Evolutionary conservation across 2,329 filamentous ascomycete species (phyloP).

Genomic region (Cadophora sp.): DNA sequence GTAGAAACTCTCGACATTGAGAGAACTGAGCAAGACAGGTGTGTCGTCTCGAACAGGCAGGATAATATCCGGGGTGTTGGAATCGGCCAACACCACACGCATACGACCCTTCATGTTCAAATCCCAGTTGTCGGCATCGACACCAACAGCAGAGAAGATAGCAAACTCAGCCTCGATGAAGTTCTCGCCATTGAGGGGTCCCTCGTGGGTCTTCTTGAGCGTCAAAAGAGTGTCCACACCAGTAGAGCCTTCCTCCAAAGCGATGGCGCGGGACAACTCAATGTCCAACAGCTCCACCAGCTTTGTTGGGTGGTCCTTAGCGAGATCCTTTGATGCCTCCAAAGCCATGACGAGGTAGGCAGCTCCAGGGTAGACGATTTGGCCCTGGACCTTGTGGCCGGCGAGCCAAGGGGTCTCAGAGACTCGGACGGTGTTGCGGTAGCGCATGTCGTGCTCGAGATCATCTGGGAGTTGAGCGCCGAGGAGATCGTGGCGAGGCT

Average conservation of each 20-base stretch:
- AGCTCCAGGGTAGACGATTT: slow-evolving; percentile 52
- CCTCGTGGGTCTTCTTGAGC: slow-evolving; percentile 25
- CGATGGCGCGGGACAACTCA: slow-evolving; percentile 29
- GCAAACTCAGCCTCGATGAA: slow-evolving; percentile 20
- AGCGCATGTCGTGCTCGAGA: slow-evolving; percentile 24
- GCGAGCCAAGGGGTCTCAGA: slow-evolving; percentile 49
- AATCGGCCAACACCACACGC: slow-evolving; percentile 22
- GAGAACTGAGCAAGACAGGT: slow-evolving; percentile 19
- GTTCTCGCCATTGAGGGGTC: slow-evolving; percentile 22
- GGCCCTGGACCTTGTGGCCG: slow-evolving; percentile 50
- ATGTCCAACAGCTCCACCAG: slow-evolving; percentile 41
- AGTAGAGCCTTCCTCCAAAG: slow-evolving; percentile 30
- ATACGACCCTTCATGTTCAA: slow-evolving; percentile 25
- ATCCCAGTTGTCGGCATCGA: slow-evolving; percentile 24
- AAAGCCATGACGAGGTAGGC: slow-evolving; percentile 56
- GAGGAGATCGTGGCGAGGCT: slow-evolving; percentile 30
- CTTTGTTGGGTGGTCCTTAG: slow-evolving; percentile 17
- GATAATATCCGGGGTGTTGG: slow-evolving; percentile 21
- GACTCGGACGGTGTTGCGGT: slow-evolving; percentile 26
- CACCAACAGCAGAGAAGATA: slow-evolving; percentile 21
- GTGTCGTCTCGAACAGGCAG: slow-evolving; percentile 19
- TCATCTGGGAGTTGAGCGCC: slow-evolving; percentile 23
- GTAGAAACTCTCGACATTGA: slow-evolving; percentile 24
- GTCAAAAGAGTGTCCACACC: slow-evolving; percentile 33
- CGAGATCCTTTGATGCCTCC: slow-evolving; percentile 47